These are phyloP conservation scores for Eucalyptus albens DNA, from an alignment of 345 rosid species.

Conservation along the genomic window DNA sequence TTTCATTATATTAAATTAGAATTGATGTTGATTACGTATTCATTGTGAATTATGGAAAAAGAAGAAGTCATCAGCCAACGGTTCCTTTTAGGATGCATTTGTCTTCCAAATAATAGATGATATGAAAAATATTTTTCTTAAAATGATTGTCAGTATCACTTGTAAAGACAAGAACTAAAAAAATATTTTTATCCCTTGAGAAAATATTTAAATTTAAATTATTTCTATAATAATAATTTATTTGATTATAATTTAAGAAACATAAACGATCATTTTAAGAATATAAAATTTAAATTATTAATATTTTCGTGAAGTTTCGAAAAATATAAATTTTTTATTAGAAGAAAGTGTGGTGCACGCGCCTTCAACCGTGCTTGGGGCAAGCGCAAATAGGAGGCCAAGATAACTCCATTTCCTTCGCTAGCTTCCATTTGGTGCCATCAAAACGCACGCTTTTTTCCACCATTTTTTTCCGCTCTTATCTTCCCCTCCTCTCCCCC, in stretches of 20 bases:
- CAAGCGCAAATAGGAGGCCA: neutral
- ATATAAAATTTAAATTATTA: too few species aligned
- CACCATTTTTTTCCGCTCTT: neutral
- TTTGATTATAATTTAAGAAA: too few species aligned
- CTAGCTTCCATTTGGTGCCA: neutral
- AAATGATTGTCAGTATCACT: rapidly evolving
- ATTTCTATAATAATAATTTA: too few species aligned
- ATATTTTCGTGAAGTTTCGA: too few species aligned
- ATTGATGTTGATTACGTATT: neutral
- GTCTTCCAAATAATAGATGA: too few species aligned
- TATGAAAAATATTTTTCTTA: too few species aligned
- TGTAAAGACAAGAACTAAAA: neutral
- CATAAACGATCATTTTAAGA: too few species aligned
- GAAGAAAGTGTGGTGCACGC: neutral
- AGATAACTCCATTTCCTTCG: neutral
- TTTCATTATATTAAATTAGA: neutral
- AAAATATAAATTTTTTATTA: neutral
- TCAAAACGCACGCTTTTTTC: neutral
- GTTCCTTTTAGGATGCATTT: neutral
- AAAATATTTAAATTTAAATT: too few species aligned
- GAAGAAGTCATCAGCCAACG: neutral
- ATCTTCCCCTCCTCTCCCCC: neutral
- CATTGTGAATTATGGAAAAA: neutral
- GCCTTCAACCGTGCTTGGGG: neutral
- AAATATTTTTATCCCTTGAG: neutral